Base-by-base conservation (phyloP, 345 rosid species). In the Populus tremula region DNA sequence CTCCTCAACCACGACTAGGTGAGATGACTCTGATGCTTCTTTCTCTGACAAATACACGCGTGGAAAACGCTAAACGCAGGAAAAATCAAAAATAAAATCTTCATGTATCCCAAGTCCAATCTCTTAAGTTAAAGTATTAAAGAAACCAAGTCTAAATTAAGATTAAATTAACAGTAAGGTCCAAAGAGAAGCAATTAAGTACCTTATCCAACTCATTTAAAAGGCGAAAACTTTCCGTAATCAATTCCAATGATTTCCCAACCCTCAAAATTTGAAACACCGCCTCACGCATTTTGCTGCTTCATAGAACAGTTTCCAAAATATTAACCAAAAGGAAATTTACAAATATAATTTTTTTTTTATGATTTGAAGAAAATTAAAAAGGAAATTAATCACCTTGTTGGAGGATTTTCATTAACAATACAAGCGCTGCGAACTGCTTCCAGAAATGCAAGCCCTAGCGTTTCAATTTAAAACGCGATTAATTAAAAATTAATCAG, bases 281-380 rank as follows among this genome's bases (percentile, higher is more conserved):
- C 3, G 93, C 93, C 80, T 87, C 91, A 25, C 80, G 78, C 93
- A 96, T 91, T 85, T 92, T 91, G 80, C 97, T 96, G 80, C 97
- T 96, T 76, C 75, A 73, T 62, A 41, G 50, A 20, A 18, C 36
- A 64, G 29, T 76, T 41, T 31, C n/a, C 39, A 41, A 13, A 21
- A 43, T 4, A 56, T 12, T 12, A 68, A 38, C 54, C 2, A 1
- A 29, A 59, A 35, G 65, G 27, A 47, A 4, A 11, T 13, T 41
- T 69, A 8, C 38, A 54, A 35, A 50, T 29, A 29, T 11, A 36
- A 27, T 47, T 12, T 0, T 67, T 0, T 67, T 21, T 65, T 2
- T 17, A 21, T 6, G 10, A 67, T 5, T 12, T 20, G 39, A 56
- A 31, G 6, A 47, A 29, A 63, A 25, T 4, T 2, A 43, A 43